A percentile compares a stretch with the other conserved stretches of the same genome.
Evolutionary conservation across 495 filamentous ascomycete species (phyloP).

Genomic region (Xylaria bambusicola): DNA sequence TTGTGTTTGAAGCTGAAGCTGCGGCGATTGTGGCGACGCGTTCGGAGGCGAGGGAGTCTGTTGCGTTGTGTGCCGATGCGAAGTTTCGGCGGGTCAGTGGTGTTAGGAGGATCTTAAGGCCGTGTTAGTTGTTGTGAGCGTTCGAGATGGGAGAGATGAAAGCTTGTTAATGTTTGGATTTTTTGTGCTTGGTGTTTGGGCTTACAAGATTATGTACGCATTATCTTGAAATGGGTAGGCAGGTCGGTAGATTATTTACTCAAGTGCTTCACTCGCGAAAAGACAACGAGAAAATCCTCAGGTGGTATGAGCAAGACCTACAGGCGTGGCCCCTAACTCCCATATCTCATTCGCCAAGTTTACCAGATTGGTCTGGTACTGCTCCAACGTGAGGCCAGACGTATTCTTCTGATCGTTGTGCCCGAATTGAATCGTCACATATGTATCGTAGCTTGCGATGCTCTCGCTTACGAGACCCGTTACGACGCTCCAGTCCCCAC

Average conservation of each 20-base stretch:
- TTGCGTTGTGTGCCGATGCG: conserved; percentile 30
- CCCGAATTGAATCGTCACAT: conserved; percentile 58
- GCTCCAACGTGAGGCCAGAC: conserved; percentile 37
- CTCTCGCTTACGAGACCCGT: conserved; percentile 31
- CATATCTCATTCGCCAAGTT: conserved; percentile 41
- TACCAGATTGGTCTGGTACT: conserved; percentile 45
- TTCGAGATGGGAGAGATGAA: too few species aligned
- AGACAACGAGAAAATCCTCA: too few species aligned
- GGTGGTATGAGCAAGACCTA: too few species aligned
- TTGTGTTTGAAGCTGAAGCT: conserved; percentile 17
- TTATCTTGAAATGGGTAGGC: too few species aligned
- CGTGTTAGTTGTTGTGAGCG: not conserved
- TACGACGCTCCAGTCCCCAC: conserved; percentile 51
- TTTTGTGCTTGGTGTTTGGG: not conserved
- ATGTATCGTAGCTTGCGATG: conserved; percentile 34
- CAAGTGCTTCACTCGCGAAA: too few species aligned
- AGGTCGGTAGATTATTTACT: too few species aligned
- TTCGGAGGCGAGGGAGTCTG: conserved; percentile 43
- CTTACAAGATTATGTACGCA: too few species aligned
- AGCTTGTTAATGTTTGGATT: too few species aligned
- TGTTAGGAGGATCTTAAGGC: conserved; percentile 33
- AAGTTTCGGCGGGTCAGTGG: conserved; percentile 46
- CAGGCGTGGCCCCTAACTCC: conserved; percentile 41
- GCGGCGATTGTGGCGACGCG: conserved; percentile 46
- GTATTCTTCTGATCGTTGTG: conserved; percentile 57